These are phyloP conservation scores for Sextonia rubra DNA, from an alignment of 164 flowering plant species.

Conservation along the genomic window DNA sequence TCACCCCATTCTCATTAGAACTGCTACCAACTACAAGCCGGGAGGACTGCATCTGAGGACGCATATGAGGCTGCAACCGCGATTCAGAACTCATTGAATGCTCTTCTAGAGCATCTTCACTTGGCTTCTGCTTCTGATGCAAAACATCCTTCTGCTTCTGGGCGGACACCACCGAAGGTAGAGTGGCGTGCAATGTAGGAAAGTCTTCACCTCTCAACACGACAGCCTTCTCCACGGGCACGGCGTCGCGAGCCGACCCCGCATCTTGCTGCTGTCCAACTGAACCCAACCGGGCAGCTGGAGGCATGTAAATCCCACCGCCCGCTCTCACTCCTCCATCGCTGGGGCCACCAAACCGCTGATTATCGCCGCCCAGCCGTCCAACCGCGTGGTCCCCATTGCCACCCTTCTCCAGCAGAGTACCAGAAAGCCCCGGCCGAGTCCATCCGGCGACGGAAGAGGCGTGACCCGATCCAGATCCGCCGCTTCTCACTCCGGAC, in stretches of 20 bases:
- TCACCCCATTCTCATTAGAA: conserved; percentile 24
- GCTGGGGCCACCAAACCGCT: conserved; percentile 21
- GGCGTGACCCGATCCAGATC: conserved; percentile 58
- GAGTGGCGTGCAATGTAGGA: conserved; percentile 70
- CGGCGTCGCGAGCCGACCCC: conserved; percentile 11
- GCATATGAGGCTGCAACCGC: conserved; percentile 31
- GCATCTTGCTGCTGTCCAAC: conserved; percentile 20
- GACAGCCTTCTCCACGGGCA: conserved; percentile 40
- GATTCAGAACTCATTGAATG: conserved; percentile 24
- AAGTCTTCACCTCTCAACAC: conserved; percentile 95
- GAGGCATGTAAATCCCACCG: conserved; percentile 54
- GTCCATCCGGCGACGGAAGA: conserved; percentile 87
- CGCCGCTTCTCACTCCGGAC: conserved; percentile 47
- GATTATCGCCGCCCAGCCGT: conserved; percentile 16
- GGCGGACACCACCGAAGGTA: conserved; percentile 36
- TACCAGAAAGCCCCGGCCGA: conserved; percentile 43
- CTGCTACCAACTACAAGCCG: conserved; percentile 23
- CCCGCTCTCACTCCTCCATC: conserved; percentile 25
- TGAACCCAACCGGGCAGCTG: conserved; percentile 40
- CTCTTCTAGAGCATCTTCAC: conserved; percentile 34
- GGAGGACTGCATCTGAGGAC: conserved; percentile 34
- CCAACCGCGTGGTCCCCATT: conserved; percentile 13
- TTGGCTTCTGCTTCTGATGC: conserved; percentile 47
- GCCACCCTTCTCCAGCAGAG: background rate
- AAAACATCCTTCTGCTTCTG: conserved; percentile 54